Base-by-base conservation (phyloP, 2,329 filamentous ascomycete genomes). In the Penicillium psychrosexuale region DNA sequence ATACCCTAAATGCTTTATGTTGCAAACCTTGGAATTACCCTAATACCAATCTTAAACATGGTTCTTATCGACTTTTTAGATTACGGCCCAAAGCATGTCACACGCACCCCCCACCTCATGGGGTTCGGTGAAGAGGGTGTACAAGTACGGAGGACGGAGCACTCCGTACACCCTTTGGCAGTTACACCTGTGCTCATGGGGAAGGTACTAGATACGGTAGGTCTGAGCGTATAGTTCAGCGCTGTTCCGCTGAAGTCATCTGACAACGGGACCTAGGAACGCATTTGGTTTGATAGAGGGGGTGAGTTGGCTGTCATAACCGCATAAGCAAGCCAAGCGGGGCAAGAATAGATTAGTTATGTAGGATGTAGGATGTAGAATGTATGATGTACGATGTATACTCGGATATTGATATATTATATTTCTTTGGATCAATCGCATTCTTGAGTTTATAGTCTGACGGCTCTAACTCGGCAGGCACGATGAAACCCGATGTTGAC, bases 251-350 rank as follows among this genome's bases (percentile, higher is more conserved):
- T 19, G 15, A 19, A 34, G 27, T 56, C 60, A 53, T 62, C 57
- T 59, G 58, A 61, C 58, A 55, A 59, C 66, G 63, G 60, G 61
- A 58, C 60, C 19, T 55, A 67, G 65, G 63, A 69, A 65, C 62
- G 51, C 55, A 52, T 57, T 63, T 69, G 65, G 66, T 58, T 59
- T 43, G 47, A 40, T 28, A 46, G 44, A 24, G 15, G 19, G 47
- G 50, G 39, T 55, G 50, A 51, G 49, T 42, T 49, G 27, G 28
- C 28, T 52, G 17, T 45, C 30, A 45, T 3, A n/a, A 52, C 27
- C 27, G 44, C 51, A 53, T 48, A 48, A 53, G 44, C 51, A 44
- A 40, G 28, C 27, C 17, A 42, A 48, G 43, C 5, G 33, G 22
- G 34, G 47, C 47, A 34, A 12, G 8, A 22, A 22, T 8, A 31